Percentiles rank a stretch among this genome's conserved stretches.
Conservation (phyloP, 2,329 filamentous ascomycete genomes). For the Dothideomycetidae sp. region DNA sequence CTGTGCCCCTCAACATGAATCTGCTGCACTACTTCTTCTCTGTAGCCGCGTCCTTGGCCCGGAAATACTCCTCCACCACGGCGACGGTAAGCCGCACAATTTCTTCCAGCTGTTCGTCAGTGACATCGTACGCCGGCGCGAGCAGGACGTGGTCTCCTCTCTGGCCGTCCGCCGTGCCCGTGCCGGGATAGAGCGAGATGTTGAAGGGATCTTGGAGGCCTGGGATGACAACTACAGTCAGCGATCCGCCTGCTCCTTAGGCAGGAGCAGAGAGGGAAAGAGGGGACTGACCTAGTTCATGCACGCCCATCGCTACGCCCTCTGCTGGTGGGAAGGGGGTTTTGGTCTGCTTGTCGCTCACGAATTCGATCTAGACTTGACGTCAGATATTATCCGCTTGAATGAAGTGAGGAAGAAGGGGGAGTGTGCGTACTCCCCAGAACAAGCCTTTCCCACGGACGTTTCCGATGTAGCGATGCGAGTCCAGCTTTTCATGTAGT, state of each 20-base stretch:
- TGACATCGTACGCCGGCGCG: conserved; percentile 54
- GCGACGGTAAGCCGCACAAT: conserved; percentile 38
- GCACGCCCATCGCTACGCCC: conserved; percentile 35
- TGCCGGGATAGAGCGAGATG: conserved; percentile 50
- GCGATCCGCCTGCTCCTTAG: not conserved
- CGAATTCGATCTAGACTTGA: conserved; percentile 40
- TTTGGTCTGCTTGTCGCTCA: conserved; percentile 40
- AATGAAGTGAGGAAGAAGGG: no score
- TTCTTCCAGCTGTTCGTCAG: conserved; percentile 39
- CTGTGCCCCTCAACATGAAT: no score
- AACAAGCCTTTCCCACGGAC: conserved; percentile 48
- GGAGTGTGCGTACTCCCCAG: conserved; percentile 36
- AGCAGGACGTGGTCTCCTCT: conserved; percentile 56
- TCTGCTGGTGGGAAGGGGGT: conserved; percentile 36
- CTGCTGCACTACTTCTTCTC: no score
- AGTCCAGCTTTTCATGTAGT: conserved; percentile 30
- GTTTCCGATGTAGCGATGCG: conserved; percentile 41
- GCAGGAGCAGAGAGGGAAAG: no score
- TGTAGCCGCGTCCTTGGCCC: conserved; percentile 4
- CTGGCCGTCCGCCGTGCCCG: conserved; percentile 44
- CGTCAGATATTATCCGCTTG: conserved; percentile 4
- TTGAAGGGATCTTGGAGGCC: conserved; percentile 31
- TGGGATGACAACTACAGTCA: conserved; percentile 16
- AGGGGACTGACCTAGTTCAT: conserved; percentile 36
- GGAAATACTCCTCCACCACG: conserved; percentile 39